Conservation (phyloP, 768 basidiomycete species). For the Pleurotus ostreatus region DNA sequence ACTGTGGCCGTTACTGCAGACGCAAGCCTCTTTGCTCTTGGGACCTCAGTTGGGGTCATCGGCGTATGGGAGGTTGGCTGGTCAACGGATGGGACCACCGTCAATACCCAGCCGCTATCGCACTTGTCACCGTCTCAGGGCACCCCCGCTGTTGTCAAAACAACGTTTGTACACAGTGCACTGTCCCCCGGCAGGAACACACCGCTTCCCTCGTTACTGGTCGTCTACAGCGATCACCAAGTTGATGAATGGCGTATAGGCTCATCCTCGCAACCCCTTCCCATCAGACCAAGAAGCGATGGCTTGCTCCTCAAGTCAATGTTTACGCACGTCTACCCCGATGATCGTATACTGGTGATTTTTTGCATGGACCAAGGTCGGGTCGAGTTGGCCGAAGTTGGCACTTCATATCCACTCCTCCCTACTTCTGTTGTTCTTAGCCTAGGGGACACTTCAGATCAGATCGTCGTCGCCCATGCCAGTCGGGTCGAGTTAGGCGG, state of each 20-base stretch:
- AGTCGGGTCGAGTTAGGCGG: slow-evolving; percentile 51
- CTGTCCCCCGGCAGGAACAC: not conserved
- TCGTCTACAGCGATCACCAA: slow-evolving; percentile 56
- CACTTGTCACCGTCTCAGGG: slow-evolving; percentile 11
- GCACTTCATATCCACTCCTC: slow-evolving; percentile 37
- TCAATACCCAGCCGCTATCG: slow-evolving; percentile 4
- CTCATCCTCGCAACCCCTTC: slow-evolving; percentile 24
- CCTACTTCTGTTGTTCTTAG: slow-evolving; percentile 44
- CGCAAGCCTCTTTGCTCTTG: slow-evolving; percentile 65
- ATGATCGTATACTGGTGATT: slow-evolving; percentile 45
- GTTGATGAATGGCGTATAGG: slow-evolving; percentile 52
- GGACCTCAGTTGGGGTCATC: slow-evolving; percentile 64
- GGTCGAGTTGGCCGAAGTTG: slow-evolving; percentile 56
- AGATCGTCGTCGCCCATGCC: slow-evolving; percentile 48
- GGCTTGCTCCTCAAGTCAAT: slow-evolving; percentile 42
- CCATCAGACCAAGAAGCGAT: slow-evolving; percentile 28
- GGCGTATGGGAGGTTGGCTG: slow-evolving; percentile 54
- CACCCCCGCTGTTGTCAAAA: slow-evolving; percentile 23
- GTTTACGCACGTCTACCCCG: slow-evolving; percentile 43
- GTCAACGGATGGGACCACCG: not conserved
- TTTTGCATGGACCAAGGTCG: slow-evolving; percentile 66
- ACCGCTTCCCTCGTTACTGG: slow-evolving; percentile 32
- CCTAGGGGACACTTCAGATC: slow-evolving; percentile 56
- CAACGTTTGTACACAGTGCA: slow-evolving; percentile 21
- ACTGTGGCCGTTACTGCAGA: slow-evolving; percentile 58